Evolutionary conservation across 2,329 filamentous ascomycete genomes (phyloP).

Genomic region (Cyanodermella asteris): DNA sequence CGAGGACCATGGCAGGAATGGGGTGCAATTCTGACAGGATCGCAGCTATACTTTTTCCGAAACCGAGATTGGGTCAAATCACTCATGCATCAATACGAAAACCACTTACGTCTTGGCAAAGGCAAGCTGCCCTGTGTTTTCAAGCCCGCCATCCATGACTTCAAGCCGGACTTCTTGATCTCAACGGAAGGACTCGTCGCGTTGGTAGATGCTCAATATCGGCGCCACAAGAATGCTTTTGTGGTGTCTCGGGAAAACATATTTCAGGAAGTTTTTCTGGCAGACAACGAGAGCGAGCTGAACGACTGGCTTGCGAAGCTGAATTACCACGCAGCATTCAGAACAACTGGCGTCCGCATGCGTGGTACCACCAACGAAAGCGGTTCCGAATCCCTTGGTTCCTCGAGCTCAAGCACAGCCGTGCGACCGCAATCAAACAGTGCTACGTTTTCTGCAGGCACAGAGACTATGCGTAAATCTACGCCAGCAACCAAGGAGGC

Average conservation of each 20-base stretch:
- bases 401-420: slow-evolving; percentile 8
- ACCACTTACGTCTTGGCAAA: slow-evolving; percentile 56
- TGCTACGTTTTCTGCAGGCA: slow-evolving; percentile 40
- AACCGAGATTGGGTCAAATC: slow-evolving; percentile 85
- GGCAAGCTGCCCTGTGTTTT: slow-evolving; percentile 64
- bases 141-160: slow-evolving; percentile 69
- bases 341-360: slow-evolving; percentile 77
- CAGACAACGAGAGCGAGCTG: slow-evolving; percentile 75
- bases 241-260: slow-evolving; percentile 72
- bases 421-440: slow-evolving; percentile 24
- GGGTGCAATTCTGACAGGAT: slow-evolving; percentile 91
- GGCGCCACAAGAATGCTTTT: slow-evolving; percentile 85
- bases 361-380: slow-evolving; percentile 72
- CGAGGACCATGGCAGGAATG: slow-evolving; percentile 97
- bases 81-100: slow-evolving; percentile 70
- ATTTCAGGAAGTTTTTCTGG: slow-evolving; percentile 73
- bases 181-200: slow-evolving; percentile 86
- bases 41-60: slow-evolving; percentile 88
- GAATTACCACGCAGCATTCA: slow-evolving; percentile 88
- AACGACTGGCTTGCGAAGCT: slow-evolving; percentile 94
- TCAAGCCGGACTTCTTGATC: slow-evolving; percentile 85
- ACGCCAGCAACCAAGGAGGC: slow-evolving; percentile 55
- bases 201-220: slow-evolving; percentile 66
- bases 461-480: slow-evolving; percentile 49
- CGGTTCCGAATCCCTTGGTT: slow-evolving; percentile 46